These are phyloP conservation scores for Fistulinella staudtii DNA, from an alignment of 1,284 basidiomycete species.

Conservation along the genomic window DNA sequence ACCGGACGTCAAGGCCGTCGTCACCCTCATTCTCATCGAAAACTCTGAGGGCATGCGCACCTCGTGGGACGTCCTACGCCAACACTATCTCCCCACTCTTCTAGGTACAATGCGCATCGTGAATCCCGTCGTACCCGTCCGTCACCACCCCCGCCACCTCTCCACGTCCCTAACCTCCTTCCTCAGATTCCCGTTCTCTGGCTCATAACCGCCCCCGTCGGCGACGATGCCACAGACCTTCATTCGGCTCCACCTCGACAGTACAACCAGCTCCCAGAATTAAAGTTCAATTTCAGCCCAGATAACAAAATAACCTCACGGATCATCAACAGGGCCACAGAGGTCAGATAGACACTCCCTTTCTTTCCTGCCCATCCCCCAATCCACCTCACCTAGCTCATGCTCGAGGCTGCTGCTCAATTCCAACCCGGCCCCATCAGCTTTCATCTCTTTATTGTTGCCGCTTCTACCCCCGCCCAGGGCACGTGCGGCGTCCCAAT, in stretches of 20 bases:
- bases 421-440: constrained; percentile 36
- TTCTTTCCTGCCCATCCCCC: neutral
- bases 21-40: constrained; percentile 57
- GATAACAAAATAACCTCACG: constrained; percentile 44
- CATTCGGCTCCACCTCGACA: constrained; percentile 30
- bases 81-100: constrained; percentile 50
- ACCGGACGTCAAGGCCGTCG: constrained; percentile 40
- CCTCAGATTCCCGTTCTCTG: constrained; percentile 39
- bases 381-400: constrained; percentile 15
- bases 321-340: constrained; percentile 41
- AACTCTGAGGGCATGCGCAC: constrained; percentile 49
- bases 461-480: constrained; percentile 44
- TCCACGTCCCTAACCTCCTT: neutral
- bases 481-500: constrained; percentile 29
- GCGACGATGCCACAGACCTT: constrained; percentile 32
- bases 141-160: constrained; percentile 11
- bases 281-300: constrained; percentile 41
- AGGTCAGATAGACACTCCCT: constrained; percentile 35
- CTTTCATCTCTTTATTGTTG: constrained; percentile 56
- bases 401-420: constrained; percentile 30
- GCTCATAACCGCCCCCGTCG: constrained; percentile 35
- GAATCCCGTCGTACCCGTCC: constrained; percentile 38
- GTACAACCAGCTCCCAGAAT: constrained; percentile 39
- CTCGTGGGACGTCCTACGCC: constrained; percentile 54
- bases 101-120: constrained; percentile 40